phyloP scores from a whole-genome alignment of 164 flowering plant species.

The Kalanchoe fedtschenkoi region DNA sequence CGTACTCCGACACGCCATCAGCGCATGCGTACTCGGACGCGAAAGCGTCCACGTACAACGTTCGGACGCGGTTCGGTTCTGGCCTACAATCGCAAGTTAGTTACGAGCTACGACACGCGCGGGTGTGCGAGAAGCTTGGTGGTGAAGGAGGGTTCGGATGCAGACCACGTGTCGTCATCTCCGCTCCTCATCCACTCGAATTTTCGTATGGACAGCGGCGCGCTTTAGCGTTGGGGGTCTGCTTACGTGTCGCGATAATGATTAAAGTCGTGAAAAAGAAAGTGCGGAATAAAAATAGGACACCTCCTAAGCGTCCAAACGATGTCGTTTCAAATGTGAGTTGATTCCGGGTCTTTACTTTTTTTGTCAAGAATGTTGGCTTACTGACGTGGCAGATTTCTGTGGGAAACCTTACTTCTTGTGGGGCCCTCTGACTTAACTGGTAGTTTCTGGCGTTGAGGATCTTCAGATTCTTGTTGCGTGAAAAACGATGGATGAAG shows the following conservation, averaged over 20 bases:
- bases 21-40: background rate
- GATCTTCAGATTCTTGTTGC: no score
- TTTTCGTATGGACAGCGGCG: background rate
- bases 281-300: background rate
- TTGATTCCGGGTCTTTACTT: no score
- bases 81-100: no score
- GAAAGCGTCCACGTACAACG: background rate
- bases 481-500: no score
- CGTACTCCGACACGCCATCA: background rate
- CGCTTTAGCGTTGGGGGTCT: background rate
- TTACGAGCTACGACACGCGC: background rate
- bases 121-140: background rate
- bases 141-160: background rate
- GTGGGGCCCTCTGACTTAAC: no score
- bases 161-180: background rate
- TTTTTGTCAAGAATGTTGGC: no score
- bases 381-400: no score
- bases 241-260: background rate
- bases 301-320: no score
- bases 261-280: background rate
- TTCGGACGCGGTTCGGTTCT: no score
- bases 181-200: background rate
- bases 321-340: no score
- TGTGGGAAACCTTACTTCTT: no score
- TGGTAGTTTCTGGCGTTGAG: no score